Evolutionary conservation across 1,284 basidiomycete genomes (phyloP).

Genomic region (Bjerkandera adusta): DNA sequence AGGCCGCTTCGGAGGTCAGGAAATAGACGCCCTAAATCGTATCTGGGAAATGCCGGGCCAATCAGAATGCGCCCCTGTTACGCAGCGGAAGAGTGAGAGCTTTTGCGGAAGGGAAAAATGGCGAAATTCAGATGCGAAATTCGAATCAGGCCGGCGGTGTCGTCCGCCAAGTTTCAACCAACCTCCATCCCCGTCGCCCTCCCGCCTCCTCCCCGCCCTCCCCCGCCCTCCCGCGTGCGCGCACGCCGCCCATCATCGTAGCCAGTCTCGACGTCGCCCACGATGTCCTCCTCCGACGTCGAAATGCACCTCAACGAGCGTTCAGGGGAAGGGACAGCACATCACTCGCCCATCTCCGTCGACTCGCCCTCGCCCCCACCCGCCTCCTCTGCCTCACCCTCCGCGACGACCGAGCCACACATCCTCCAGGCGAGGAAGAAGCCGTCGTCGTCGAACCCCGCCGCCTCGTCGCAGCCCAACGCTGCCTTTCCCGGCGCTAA

Average conservation of each 20-base stretch:
- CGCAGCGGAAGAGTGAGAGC: slow-evolving; percentile 11
- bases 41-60: slow-evolving; percentile 34
- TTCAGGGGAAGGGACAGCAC: slow-evolving; percentile 11
- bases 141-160: slow-evolving; percentile 9
- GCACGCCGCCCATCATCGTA: too few relatives aligned
- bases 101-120: slow-evolving; percentile 6
- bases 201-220: slow-evolving; percentile 17
- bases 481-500: slow-evolving; percentile 18
- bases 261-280: too few relatives aligned
- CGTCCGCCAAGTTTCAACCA: slow-evolving; percentile 18
- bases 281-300: slow-evolving; percentile 21
- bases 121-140: slow-evolving; percentile 11
- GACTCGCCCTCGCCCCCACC: slow-evolving; percentile 16
- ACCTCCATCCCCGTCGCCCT: slow-evolving; percentile 29
- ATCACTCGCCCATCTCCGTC: slow-evolving; percentile 27
- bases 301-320: slow-evolving; percentile 17
- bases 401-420: slow-evolving; percentile 3
- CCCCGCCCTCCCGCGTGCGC: slow-evolving; percentile 14
- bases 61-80: slow-evolving; percentile 20
- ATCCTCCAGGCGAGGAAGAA: slow-evolving; percentile 9
- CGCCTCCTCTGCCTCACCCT: slow-evolving; percentile 2
- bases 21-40: slow-evolving; percentile 23
- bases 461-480: slow-evolving; percentile 16
- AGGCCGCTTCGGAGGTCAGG: background rate
- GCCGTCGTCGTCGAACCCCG: slow-evolving; percentile 7